A percentile compares a stretch with the other conserved stretches of the same genome.
phyloP scores from a whole-genome alignment of 2,329 filamentous ascomycete genomes.

The Colletotrichum limetticola region DNA sequence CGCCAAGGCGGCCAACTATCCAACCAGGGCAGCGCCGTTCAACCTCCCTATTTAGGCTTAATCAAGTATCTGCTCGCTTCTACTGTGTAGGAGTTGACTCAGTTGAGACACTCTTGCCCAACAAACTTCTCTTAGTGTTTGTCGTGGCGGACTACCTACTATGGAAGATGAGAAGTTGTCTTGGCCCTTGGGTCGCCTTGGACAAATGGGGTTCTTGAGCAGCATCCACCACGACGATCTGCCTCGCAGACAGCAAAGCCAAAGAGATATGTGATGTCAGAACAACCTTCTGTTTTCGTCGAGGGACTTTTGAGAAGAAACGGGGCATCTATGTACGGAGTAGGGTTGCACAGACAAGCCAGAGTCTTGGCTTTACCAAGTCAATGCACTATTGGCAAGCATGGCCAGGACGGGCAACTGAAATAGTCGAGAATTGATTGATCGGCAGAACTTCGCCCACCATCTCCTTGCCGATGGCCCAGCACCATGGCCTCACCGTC shows the following conservation, averaged over 20 bases:
- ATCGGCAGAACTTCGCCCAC: neutral
- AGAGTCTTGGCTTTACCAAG: neutral
- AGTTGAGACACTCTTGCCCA: too few relatives aligned
- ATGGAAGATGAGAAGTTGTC: too few relatives aligned
- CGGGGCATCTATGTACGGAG: neutral
- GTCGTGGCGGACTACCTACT: neutral
- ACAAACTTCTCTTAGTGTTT: too few relatives aligned
- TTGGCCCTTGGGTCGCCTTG: neutral
- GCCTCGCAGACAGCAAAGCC: neutral
- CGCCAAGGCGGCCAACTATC: slow-evolving; percentile 18
- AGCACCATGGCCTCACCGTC: neutral
- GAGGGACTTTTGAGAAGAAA: neutral
- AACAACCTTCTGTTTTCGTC: slow-evolving; percentile 11
- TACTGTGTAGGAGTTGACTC: neutral
- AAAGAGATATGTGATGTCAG: neutral
- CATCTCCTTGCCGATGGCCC: neutral
- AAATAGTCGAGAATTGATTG: neutral
- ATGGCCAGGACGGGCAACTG: slow-evolving; percentile 3
- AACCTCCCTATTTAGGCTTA: slow-evolving; percentile 23
- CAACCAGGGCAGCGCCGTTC: slow-evolving; percentile 17
- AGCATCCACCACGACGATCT: neutral
- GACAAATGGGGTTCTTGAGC: neutral
- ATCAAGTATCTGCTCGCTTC: neutral
- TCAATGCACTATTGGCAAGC: neutral
- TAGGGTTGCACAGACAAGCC: neutral